Conservation (phyloP, 2,329 filamentous ascomycete species). For the Aspergillus fumigatiaffinis region DNA sequence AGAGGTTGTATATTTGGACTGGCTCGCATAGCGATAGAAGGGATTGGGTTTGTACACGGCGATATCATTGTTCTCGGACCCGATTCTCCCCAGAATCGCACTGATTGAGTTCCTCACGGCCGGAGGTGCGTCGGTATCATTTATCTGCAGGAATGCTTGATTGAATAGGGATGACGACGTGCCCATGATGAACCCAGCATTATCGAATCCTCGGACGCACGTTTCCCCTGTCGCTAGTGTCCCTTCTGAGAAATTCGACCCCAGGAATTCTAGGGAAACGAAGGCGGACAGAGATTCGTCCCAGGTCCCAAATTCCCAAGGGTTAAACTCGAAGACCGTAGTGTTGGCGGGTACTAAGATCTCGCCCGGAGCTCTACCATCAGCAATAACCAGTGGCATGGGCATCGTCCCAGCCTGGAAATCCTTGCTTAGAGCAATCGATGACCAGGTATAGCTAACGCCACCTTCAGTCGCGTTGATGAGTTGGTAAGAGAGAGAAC, state of each 20-base stretch:
- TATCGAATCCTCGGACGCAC: slow-evolving; percentile 77
- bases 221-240: slow-evolving; percentile 49
- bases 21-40: slow-evolving; percentile 61
- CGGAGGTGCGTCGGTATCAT: slow-evolving; percentile 45
- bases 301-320: slow-evolving; percentile 71
- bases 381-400: slow-evolving; percentile 67
- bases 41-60: slow-evolving; percentile 71
- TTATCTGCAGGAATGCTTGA: slow-evolving; percentile 62
- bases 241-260: slow-evolving; percentile 67
- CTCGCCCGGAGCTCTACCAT: slow-evolving; percentile 60
- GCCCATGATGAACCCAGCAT: slow-evolving; percentile 76
- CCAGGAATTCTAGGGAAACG: slow-evolving; percentile 64
- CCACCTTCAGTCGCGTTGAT: slow-evolving; percentile 72
- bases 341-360: slow-evolving; percentile 61
- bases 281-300: slow-evolving; percentile 69
- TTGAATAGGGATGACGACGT: slow-evolving; percentile 84
- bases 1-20: slow-evolving; percentile 54
- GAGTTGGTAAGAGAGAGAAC: slow-evolving; percentile 76
- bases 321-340: slow-evolving; percentile 71
- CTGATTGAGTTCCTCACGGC: slow-evolving; percentile 50
- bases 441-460: slow-evolving; percentile 74
- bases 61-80: slow-evolving; percentile 59
- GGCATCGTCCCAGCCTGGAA: slow-evolving; percentile 62
- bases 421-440: slow-evolving; percentile 57
- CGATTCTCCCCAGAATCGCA: slow-evolving; percentile 52